Percentiles rank a stretch among this genome's conserved stretches.
Conservation (phyloP, 768 basidiomycete genomes). For the Boletus huronensis region DNA sequence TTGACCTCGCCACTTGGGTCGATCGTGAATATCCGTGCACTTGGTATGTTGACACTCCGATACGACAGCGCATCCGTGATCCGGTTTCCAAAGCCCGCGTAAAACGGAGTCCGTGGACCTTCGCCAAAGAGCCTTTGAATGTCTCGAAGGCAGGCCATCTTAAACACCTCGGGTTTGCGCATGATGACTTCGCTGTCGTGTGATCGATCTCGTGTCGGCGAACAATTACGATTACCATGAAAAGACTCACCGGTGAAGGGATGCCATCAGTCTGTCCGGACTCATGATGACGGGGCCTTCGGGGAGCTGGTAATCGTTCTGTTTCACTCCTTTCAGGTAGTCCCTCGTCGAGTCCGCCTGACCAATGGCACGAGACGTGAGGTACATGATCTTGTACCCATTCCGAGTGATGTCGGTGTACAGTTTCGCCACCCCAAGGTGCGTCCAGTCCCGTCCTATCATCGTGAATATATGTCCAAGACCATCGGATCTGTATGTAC, state of each 20-base stretch:
- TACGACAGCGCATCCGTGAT: conserved; percentile 99
- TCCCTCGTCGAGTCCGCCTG: conserved; percentile 96
- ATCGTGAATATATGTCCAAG: conserved; percentile 96
- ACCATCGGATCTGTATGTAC: conserved; percentile 74
- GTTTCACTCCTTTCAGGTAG: conserved; percentile 91
- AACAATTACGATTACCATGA: background rate
- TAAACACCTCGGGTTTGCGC: conserved; percentile 99
- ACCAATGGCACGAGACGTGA: conserved; percentile 95
- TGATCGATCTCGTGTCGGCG: background rate
- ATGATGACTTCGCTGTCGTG: conserved; percentile 87
- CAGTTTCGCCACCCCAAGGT: conserved; percentile 92
- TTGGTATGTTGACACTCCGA: conserved; percentile 90
- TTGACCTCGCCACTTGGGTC: conserved; percentile 94
- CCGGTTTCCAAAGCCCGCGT: conserved; percentile 96
- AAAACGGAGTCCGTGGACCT: conserved; percentile 73
- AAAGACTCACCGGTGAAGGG: conserved; percentile 76
- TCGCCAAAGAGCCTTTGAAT: conserved; percentile 88
- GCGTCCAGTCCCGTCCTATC: conserved; percentile 98
- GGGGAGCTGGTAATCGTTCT: conserved; percentile 94
- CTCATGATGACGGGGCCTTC: conserved; percentile 99
- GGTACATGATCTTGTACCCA: conserved; percentile 97
- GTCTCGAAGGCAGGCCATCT: conserved; percentile 97
- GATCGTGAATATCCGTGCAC: conserved; percentile 94
- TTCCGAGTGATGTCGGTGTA: conserved; percentile 95
- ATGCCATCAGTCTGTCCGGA: conserved; percentile 91